These are phyloP conservation scores for Nasturtium officinale DNA, from an alignment of 345 rosid genomes.

Conservation along the genomic window DNA sequence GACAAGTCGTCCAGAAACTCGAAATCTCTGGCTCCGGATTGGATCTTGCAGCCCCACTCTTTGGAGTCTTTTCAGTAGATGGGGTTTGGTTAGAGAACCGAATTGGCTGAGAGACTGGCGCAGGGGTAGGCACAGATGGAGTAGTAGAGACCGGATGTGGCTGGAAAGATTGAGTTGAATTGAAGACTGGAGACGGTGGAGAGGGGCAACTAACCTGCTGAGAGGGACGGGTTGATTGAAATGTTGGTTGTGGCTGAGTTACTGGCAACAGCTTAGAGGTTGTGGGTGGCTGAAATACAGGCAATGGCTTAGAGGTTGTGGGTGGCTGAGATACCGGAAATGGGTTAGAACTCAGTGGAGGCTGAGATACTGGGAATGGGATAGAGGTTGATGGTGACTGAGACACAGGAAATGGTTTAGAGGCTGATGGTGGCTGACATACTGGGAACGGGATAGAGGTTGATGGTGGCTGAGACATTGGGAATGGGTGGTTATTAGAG, in stretches of 20 bases:
- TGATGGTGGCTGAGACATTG: not conserved
- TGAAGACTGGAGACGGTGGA: conserved; percentile 22
- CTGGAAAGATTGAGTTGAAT: conserved; percentile 24
- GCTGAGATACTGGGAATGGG: not conserved
- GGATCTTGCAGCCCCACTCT: conserved; percentile 22
- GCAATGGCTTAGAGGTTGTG: not conserved
- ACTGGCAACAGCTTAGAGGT: not conserved
- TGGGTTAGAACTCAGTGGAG: not conserved
- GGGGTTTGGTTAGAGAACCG: conserved; percentile 23
- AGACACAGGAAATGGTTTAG: not conserved
- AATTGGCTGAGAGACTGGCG: conserved; percentile 25
- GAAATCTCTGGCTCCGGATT: conserved; percentile 39
- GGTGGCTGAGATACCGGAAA: conserved; percentile 10
- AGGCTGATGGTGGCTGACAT: not conserved
- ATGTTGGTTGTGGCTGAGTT: conserved; percentile 11
- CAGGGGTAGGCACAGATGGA: conserved; percentile 6
- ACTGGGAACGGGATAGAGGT: not conserved
- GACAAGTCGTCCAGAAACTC: conserved; percentile 93
- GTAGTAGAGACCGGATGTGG: conserved; percentile 21
- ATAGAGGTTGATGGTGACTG: not conserved
- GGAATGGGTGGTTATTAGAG: not conserved
- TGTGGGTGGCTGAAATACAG: not conserved
- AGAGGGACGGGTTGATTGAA: conserved; percentile 17
- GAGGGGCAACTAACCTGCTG: conserved; percentile 28
- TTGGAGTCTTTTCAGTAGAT: conserved; percentile 28